These are phyloP conservation scores for Endoconidiophora polonica DNA, from an alignment of 2,329 filamentous ascomycete species.

Conservation along the genomic window DNA sequence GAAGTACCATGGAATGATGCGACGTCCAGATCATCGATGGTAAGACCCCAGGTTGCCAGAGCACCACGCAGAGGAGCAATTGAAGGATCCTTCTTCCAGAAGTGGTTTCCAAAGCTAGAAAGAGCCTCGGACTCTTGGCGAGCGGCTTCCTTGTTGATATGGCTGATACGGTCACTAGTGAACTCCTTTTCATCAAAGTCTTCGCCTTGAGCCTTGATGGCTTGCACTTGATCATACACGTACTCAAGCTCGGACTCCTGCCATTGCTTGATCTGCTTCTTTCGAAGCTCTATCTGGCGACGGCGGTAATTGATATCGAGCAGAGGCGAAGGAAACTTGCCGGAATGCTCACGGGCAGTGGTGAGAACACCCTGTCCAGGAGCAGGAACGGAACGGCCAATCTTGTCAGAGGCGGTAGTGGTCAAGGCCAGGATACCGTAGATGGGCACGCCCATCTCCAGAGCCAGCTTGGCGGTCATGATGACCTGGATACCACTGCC, in stretches of 20 bases:
- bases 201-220: slow-evolving; percentile 65
- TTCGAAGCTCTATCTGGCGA: slow-evolving; percentile 83
- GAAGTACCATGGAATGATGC: slow-evolving; percentile 98
- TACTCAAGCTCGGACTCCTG: slow-evolving; percentile 89
- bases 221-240: slow-evolving; percentile 78
- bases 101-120: slow-evolving; percentile 87
- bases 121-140: slow-evolving; percentile 89
- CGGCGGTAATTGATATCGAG: slow-evolving; percentile 96
- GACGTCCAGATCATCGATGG: slow-evolving; percentile 85
- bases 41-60: slow-evolving; percentile 93
- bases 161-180: slow-evolving; percentile 63
- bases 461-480: slow-evolving; percentile 88
- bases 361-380: slow-evolving; percentile 95
- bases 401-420: slow-evolving; percentile 96
- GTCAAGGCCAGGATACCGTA: slow-evolving; percentile 88
- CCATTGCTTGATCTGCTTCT: slow-evolving; percentile 90
- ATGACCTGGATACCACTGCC: slow-evolving; percentile 96
- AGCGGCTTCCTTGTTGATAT: slow-evolving; percentile 72
- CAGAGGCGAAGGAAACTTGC: slow-evolving; percentile 87
- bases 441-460: slow-evolving; percentile 98
- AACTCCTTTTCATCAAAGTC: slow-evolving; percentile 72
- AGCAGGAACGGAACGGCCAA: slow-evolving; percentile 89
- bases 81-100: slow-evolving; percentile 90
- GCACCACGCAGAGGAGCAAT: slow-evolving; percentile 94
- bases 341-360: slow-evolving; percentile 74